Evolutionary conservation across 2,329 filamentous ascomycete genomes (phyloP).

Genomic region (Myriosclerotinia scirpicola): DNA sequence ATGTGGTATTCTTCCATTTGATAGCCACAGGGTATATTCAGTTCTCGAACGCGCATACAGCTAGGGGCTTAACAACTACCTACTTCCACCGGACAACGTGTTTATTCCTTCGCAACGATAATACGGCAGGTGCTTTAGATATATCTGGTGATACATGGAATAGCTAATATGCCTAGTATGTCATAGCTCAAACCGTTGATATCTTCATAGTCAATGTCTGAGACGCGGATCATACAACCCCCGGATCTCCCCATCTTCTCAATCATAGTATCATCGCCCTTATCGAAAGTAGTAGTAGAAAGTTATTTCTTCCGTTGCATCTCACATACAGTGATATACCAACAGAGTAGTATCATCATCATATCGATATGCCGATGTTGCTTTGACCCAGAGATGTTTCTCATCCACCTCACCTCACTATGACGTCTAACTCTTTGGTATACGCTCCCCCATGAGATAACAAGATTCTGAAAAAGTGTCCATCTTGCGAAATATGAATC

Average conservation of each 20-base stretch:
- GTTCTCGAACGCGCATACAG: neutral
- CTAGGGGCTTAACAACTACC: neutral
- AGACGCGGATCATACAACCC: conserved; percentile 21
- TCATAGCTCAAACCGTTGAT: conserved; percentile 11
- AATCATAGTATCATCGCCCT: neutral
- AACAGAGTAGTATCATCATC: neutral
- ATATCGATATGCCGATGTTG: neutral
- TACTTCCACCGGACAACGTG: neutral
- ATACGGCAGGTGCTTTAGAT: neutral
- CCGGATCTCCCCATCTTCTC: neutral
- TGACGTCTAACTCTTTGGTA: neutral
- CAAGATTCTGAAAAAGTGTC: conserved; percentile 10
- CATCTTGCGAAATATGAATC: conserved; percentile 29
- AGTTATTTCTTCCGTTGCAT: neutral
- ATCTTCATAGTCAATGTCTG: conserved; percentile 7
- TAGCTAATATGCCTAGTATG: neutral
- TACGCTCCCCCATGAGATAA: neutral
- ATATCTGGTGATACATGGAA: neutral
- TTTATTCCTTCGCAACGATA: conserved; percentile 6
- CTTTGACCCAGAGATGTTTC: conserved; percentile 5
- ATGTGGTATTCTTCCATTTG: conserved; percentile 6
- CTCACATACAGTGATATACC: neutral
- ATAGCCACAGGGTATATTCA: neutral
- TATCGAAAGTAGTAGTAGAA: neutral
- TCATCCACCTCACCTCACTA: conserved; percentile 1